phyloP scores from a whole-genome alignment of 108 stramenopile genomes.

The Conticribra weissflogii region DNA sequence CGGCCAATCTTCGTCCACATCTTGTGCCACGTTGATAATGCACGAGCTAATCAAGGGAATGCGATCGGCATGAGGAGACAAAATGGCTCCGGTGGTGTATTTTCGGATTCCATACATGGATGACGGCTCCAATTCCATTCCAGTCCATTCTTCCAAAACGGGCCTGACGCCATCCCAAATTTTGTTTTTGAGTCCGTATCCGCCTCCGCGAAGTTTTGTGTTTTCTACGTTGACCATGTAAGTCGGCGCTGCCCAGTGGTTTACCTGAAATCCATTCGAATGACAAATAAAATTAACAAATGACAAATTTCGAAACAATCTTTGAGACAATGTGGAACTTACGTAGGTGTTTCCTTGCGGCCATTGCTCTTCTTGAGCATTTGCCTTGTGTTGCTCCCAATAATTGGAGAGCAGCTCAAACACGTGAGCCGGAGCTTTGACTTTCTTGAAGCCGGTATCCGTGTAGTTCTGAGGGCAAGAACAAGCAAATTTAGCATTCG shows the following conservation, averaged over 20 bases:
- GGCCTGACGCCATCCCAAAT: conserved; percentile 81
- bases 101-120: conserved; percentile 89
- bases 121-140: conserved; percentile 79
- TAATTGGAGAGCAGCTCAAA: conserved; percentile 58
- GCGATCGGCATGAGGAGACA: conserved; percentile 88
- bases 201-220: conserved; percentile 63
- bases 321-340: too few species aligned
- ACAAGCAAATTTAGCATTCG: background rate
- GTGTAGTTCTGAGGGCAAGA: conserved; percentile 65
- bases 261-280: too few species aligned
- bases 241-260: conserved; percentile 79
- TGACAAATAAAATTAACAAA: too few species aligned
- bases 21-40: conserved; percentile 91
- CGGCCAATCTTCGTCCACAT: conserved; percentile 93
- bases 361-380: conserved; percentile 67
- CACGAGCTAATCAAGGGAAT: conserved; percentile 88
- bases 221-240: conserved; percentile 86
- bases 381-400: conserved; percentile 68
- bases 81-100: conserved; percentile 81
- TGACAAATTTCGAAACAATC: too few species aligned
- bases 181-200: conserved; percentile 57
- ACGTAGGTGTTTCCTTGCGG: conserved; percentile 69
- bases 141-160: conserved; percentile 90
- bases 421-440: conserved; percentile 61
- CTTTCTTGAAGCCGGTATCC: conserved; percentile 80